Conservation (phyloP, 2,329 filamentous ascomycete genomes). For the Fusarium coffeatum region DNA sequence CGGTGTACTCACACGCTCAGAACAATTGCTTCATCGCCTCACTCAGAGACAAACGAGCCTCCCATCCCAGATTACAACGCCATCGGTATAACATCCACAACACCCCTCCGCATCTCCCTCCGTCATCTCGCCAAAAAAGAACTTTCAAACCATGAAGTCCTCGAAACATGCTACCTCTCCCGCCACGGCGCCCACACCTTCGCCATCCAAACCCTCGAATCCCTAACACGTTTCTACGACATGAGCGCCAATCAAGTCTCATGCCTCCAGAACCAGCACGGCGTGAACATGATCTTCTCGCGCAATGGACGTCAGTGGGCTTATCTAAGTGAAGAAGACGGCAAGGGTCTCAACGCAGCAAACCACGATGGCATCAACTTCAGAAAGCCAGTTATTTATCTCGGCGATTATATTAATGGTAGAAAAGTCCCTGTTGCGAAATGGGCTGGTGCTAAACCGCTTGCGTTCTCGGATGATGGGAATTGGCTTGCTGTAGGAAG, state of each 20-base stretch:
- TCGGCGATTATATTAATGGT: constrained; percentile 44
- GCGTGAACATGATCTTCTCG: constrained; percentile 42
- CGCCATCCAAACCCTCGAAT: constrained; percentile 42
- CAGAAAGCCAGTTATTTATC: constrained; percentile 38
- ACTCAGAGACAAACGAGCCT: constrained; percentile 40
- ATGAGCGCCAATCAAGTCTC: constrained; percentile 37
- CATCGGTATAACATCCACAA: constrained; percentile 43
- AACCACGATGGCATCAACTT: constrained; percentile 41
- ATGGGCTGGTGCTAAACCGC: constrained; percentile 40
- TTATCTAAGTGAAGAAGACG: constrained; percentile 44
- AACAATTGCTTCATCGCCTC: constrained; percentile 41
- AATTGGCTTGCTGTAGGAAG: constrained; percentile 41
- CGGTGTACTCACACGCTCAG: not conserved
- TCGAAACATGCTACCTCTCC: constrained; percentile 38
- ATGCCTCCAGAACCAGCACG: constrained; percentile 39
- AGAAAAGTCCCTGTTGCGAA: constrained; percentile 33
- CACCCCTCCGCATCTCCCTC: constrained; percentile 42
- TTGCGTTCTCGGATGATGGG: constrained; percentile 44
- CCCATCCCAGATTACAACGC: constrained; percentile 44
- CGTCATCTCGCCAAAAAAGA: constrained; percentile 45
- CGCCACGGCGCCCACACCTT: constrained; percentile 37
- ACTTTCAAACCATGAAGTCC: constrained; percentile 42
- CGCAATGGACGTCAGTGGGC: constrained; percentile 42
- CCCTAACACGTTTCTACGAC: constrained; percentile 45
- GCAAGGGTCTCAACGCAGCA: constrained; percentile 34